A percentile compares a stretch with the other conserved stretches of the same genome.
Evolutionary conservation across 495 filamentous ascomycete genomes (phyloP).

Genomic region (Penicillium subrubescens): DNA sequence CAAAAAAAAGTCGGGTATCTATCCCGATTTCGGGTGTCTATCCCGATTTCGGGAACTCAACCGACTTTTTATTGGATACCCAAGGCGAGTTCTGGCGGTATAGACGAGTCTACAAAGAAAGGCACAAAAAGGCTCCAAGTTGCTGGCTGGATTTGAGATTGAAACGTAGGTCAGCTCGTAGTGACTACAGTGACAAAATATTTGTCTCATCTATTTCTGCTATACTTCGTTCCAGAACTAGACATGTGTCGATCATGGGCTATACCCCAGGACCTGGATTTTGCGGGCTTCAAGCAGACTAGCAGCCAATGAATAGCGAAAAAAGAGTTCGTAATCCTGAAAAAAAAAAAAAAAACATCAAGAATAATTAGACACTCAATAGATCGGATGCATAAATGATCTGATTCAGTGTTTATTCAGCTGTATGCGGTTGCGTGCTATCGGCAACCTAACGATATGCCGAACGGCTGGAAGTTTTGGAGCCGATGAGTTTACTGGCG

Average conservation of each 20-base stretch:
- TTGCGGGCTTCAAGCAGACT: neutral
- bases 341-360: too few species aligned
- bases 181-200: too few species aligned
- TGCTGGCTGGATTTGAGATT: too few species aligned
- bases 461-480: neutral
- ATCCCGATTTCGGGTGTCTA: neutral
- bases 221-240: neutral
- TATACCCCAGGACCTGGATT: neutral
- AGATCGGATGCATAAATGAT: neutral
- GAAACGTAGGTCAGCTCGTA: too few species aligned
- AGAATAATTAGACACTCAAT: neutral
- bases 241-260: neutral
- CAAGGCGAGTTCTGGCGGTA: neutral
- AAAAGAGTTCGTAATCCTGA: neutral
- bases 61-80: neutral
- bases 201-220: too few species aligned
- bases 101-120: neutral
- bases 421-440: neutral
- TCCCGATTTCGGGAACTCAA: neutral
- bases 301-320: neutral
- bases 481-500: neutral
- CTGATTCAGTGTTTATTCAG: neutral
- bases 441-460: constrained; percentile 10
- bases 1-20: constrained; percentile 4
- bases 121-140: too few species aligned